phyloP scores from a whole-genome alignment of 352 stramenopile species.

The Globisporangium canariense region DNA sequence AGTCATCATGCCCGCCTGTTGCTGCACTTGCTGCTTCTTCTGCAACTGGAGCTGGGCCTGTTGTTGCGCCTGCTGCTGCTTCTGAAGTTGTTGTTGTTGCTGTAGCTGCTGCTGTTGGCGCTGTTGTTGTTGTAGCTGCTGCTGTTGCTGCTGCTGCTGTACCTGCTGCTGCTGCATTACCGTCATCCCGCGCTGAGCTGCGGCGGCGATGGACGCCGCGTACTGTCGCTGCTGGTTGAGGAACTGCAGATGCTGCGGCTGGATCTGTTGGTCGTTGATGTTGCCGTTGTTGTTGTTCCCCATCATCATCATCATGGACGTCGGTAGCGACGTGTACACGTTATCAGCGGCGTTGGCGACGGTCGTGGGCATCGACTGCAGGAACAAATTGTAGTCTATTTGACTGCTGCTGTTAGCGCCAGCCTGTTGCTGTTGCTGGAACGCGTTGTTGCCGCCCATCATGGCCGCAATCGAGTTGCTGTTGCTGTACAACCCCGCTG shows the following conservation, averaged over 20 bases:
- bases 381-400: conserved; percentile 28
- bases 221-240: conserved; percentile 29
- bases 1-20: conserved; percentile 5
- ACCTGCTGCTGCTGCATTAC: conserved; percentile 5
- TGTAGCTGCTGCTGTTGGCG: not conserved
- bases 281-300: conserved; percentile 9
- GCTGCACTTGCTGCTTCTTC: conserved; percentile 6
- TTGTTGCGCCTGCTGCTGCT: conserved; percentile 20
- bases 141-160: not conserved
- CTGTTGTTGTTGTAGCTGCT: conserved; percentile 10
- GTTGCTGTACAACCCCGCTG: not conserved
- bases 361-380: conserved; percentile 33
- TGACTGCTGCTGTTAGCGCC: not conserved
- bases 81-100: conserved; percentile 18
- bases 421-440: conserved; percentile 1
- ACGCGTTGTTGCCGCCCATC: not conserved
- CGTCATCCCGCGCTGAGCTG: conserved; percentile 2
- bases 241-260: conserved; percentile 32
- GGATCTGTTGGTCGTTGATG: not conserved
- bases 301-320: conserved; percentile 22
- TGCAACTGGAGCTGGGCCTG: conserved; percentile 8
- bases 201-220: conserved; percentile 29
- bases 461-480: not conserved
- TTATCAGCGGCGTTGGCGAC: conserved; percentile 17
- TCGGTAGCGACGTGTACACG: conserved; percentile 19